Evolutionary conservation across 176 grass and related monocot species (phyloP).

Genomic region (Oryza australiensis): DNA sequence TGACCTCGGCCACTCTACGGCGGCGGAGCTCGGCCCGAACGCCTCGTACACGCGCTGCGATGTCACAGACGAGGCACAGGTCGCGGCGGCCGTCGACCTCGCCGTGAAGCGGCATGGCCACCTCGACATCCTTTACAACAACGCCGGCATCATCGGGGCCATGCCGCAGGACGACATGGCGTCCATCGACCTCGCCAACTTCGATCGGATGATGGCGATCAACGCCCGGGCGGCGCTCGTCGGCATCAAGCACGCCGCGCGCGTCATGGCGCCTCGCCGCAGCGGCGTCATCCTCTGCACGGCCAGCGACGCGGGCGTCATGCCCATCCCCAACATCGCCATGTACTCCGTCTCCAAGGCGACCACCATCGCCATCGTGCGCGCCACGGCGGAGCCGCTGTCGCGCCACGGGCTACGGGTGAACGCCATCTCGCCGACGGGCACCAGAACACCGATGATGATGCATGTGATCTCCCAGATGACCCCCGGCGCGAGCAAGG

Average conservation of each 20-base stretch:
- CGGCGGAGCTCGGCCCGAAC: background rate
- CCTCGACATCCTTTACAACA: conserved; percentile 76
- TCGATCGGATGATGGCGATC: conserved; percentile 12
- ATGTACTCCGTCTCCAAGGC: conserved; percentile 11
- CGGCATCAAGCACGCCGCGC: conserved; percentile 20
- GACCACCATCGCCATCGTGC: background rate
- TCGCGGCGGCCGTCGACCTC: conserved; percentile 54
- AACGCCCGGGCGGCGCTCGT: background rate
- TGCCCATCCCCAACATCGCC: background rate
- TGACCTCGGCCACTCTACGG: background rate
- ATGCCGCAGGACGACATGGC: too few species aligned
- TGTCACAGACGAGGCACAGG: conserved; percentile 58
- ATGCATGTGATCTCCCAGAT: too few species aligned
- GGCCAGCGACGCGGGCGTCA: background rate
- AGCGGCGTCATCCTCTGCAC: conserved; percentile 11
- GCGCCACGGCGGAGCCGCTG: background rate
- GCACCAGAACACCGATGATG: background rate
- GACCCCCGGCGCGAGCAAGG: background rate
- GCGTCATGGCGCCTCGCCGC: conserved; percentile 24
- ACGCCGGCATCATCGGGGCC: conserved; percentile 42
- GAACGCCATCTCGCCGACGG: conserved; percentile 21
- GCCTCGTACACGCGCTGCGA: conserved; percentile 48
- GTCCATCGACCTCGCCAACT: conserved; percentile 5
- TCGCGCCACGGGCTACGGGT: background rate
- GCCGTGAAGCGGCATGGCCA: conserved; percentile 52